phyloP scores from a whole-genome alignment of 2,329 filamentous ascomycete genomes.

The Ceratocystiopsis sp. region DNA sequence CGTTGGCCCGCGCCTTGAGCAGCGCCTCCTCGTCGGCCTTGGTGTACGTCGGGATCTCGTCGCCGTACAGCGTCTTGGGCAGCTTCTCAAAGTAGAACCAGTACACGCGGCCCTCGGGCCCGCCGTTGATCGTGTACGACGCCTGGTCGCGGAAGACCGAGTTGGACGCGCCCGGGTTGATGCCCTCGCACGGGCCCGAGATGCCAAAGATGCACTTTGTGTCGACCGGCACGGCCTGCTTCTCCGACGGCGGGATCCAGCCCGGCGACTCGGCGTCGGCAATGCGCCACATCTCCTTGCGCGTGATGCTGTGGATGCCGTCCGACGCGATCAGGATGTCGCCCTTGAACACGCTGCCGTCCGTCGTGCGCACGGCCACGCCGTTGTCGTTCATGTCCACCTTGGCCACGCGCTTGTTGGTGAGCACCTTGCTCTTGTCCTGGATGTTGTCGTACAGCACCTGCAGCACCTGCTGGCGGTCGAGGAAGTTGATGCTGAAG shows the following conservation, averaged over 20 bases:
- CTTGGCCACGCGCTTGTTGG: slow-evolving; percentile 13
- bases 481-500: slow-evolving; percentile 19
- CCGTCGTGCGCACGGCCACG: slow-evolving; percentile 16
- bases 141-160: slow-evolving; percentile 1
- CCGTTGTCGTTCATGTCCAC: slow-evolving; percentile 12
- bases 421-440: slow-evolving; percentile 17
- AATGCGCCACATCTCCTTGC: slow-evolving; percentile 6
- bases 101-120: slow-evolving; percentile 8
- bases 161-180: slow-evolving; percentile 2
- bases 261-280: slow-evolving; percentile 3
- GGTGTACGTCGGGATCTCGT: slow-evolving; percentile 7
- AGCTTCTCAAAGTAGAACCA: slow-evolving; percentile 9
- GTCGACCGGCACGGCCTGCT: slow-evolving; percentile 2
- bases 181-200: slow-evolving; percentile 3
- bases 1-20: not conserved
- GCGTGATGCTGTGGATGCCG: slow-evolving; percentile 20
- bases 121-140: slow-evolving; percentile 7
- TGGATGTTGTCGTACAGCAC: slow-evolving; percentile 17
- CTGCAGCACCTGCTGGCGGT: slow-evolving; percentile 19
- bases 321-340: slow-evolving; percentile 21
- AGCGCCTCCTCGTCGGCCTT: slow-evolving; percentile 6
- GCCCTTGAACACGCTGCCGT: slow-evolving; percentile 16
- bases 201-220: slow-evolving; percentile 11
- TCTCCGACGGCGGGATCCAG: slow-evolving; percentile 5
- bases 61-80: slow-evolving; percentile 2